Evolutionary conservation across 1,284 basidiomycete species (phyloP).

Genomic region (Microstroma glucosiphilum): DNA sequence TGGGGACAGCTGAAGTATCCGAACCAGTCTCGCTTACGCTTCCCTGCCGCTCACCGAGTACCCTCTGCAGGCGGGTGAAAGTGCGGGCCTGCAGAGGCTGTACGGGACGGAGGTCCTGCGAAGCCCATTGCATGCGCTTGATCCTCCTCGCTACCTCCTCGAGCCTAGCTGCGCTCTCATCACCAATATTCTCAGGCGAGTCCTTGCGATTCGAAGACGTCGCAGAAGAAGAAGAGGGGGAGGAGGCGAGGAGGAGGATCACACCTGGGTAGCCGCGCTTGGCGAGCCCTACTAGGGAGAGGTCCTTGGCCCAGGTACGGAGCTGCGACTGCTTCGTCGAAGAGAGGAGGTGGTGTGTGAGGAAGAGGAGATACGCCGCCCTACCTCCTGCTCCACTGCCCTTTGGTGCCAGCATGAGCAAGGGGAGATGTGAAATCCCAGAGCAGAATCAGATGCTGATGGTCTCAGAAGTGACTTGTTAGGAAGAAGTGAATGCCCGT

Average conservation of each 20-base stretch:
- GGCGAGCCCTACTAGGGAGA: neutral
- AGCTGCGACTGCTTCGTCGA: neutral
- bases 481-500: too few relatives aligned
- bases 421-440: too few relatives aligned
- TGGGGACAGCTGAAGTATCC: neutral
- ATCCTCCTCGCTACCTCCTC: conserved; percentile 54
- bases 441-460: too few relatives aligned
- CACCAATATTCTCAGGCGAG: neutral
- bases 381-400: too few relatives aligned
- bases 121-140: conserved; percentile 53
- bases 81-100: neutral
- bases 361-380: neutral
- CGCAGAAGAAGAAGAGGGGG: too few relatives aligned
- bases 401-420: too few relatives aligned
- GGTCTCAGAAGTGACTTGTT: too few relatives aligned
- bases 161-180: neutral
- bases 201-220: too few relatives aligned
- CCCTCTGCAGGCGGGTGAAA: neutral
- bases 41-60: neutral
- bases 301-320: neutral
- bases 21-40: neutral
- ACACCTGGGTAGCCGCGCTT: conserved; percentile 6
- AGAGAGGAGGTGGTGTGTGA: conserved; percentile 1
- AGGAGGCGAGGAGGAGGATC: neutral
- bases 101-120: neutral